A percentile compares a stretch with the other conserved stretches of the same genome.
Conservation (phyloP, 352 stramenopile species). For the Globisporangium carolinianum region DNA sequence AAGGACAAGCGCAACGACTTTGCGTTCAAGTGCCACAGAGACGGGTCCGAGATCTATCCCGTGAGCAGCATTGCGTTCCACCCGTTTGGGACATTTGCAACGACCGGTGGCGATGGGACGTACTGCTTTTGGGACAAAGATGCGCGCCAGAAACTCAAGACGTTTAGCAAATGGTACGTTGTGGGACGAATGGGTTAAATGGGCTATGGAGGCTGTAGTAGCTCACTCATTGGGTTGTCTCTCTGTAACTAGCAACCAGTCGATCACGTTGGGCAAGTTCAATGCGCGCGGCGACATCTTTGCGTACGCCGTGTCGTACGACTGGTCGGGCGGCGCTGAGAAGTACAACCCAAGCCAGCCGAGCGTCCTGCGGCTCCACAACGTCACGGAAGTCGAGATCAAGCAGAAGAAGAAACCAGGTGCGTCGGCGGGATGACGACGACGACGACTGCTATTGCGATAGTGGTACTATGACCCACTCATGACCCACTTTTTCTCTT, state of each 20-base stretch:
- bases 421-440: conserved; percentile 12
- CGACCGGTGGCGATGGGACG: conserved; percentile 91
- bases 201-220: no score
- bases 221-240: no score
- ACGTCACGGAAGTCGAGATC: conserved; percentile 91
- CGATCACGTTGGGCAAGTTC: conserved; percentile 90
- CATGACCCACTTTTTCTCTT: no score
- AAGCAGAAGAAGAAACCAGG: conserved; percentile 92
- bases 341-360: conserved; percentile 82
- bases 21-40: conserved; percentile 90
- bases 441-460: no score
- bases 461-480: no score
- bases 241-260: conserved; percentile 54
- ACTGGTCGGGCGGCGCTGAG: conserved; percentile 93
- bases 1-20: conserved; percentile 84
- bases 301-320: conserved; percentile 95
- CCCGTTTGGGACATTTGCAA: conserved; percentile 93
- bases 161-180: conserved; percentile 68
- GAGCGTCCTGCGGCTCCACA: conserved; percentile 93
- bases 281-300: conserved; percentile 92
- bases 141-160: conserved; percentile 95
- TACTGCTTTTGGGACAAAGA: conserved; percentile 99
- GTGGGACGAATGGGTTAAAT: no score
- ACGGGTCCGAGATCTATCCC: conserved; percentile 81
- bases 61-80: conserved; percentile 91